These are phyloP conservation scores for Xylaria sp. DNA, from an alignment of 2,329 filamentous ascomycete genomes.

Conservation along the genomic window DNA sequence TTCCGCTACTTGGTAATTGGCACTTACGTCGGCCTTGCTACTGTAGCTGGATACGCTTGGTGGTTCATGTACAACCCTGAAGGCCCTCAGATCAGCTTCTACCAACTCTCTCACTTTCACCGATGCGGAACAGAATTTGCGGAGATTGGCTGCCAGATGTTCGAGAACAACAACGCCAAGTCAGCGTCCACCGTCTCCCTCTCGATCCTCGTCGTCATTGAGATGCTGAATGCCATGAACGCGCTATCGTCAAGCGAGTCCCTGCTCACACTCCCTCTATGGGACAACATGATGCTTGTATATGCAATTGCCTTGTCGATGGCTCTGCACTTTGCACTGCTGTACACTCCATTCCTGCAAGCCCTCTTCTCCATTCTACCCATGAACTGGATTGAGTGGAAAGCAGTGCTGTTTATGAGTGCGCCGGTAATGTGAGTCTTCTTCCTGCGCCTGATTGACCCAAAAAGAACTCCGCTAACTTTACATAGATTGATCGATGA, in stretches of 20 bases:
- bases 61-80: constrained; percentile 98
- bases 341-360: constrained; percentile 93
- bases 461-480: constrained; percentile 38
- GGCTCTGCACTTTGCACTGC: constrained; percentile 91
- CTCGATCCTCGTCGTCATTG: constrained; percentile 93
- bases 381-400: constrained; percentile 87
- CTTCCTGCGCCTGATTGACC: background rate
- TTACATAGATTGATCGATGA: constrained; percentile 79
- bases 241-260: constrained; percentile 95
- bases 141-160: constrained; percentile 92
- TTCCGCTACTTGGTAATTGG: constrained; percentile 98
- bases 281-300: constrained; percentile 98
- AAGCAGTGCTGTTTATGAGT: constrained; percentile 88
- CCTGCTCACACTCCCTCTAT: constrained; percentile 91
- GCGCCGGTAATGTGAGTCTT: constrained; percentile 87
- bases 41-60: constrained; percentile 98
- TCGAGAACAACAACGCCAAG: constrained; percentile 85
- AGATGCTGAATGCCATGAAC: constrained; percentile 99
- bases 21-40: constrained; percentile 92
- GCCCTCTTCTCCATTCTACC: constrained; percentile 90
- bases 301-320: constrained; percentile 94
- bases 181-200: constrained; percentile 93
- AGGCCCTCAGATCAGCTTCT: constrained; percentile 92
- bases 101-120: constrained; percentile 92
- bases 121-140: constrained; percentile 87